Base-by-base conservation (phyloP, 2,329 filamentous ascomycete genomes). In the Arachnomyces sp. region DNA sequence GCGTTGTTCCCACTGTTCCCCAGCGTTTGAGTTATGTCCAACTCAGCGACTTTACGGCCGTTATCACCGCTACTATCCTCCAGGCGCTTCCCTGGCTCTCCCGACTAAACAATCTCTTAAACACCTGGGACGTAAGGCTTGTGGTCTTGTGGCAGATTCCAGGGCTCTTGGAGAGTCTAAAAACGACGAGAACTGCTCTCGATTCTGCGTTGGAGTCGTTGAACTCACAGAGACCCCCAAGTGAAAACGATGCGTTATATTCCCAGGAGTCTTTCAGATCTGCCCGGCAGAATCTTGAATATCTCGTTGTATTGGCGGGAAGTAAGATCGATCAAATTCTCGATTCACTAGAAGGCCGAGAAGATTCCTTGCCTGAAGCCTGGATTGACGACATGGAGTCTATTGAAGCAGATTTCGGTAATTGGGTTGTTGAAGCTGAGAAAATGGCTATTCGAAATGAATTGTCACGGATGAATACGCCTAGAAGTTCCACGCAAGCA, bases 1-100 rank as follows among this genome's bases (percentile, higher is more conserved):
- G 64, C 46, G 56, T 65, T 31, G 58, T 64, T 12, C 72, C 68
- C 36, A 63, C 57, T 42, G 51, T 18, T 56, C 59, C 56, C 40
- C 55, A 58, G 31, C 55, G 59, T 39, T 55, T 63, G 40, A 62
- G 69, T 31, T 84, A 84, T 60, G 76, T 75, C 46, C 80, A 76
- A 45, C 77, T 96, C 70, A 88, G 92, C 52, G 92, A 96, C 60
- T 79, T 94, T 53, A 89, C 87, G 7, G 86, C 90, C 16, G 74
- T 96, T 34, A 76, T 96, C 42, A 95, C 92, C 1, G 85, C 89
- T 18, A 94, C 90, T 28, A 84, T 94, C 13, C 66, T 98, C n/a
- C 85, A 92, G 56, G 79, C 87, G 3, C 71, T 98, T 14, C 92
- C 92, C 1, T 81, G 84, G 43, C 66, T 95, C 31, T 82, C 86